Evolutionary conservation across 495 filamentous ascomycete genomes (phyloP).

Genomic region (Penicillium cosmopolitanum): DNA sequence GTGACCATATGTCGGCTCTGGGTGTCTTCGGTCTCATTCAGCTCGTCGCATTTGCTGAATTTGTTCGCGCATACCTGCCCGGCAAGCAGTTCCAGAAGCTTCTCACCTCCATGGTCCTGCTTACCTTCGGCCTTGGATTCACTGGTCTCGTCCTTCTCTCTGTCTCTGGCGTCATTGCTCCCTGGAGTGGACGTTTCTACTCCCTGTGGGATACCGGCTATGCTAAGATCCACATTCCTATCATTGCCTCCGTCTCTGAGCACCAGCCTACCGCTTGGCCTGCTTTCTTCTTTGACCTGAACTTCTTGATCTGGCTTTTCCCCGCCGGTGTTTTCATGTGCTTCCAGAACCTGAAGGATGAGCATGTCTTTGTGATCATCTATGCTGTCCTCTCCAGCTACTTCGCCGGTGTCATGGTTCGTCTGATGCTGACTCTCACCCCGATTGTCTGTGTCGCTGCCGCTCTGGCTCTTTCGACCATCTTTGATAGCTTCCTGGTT

Average conservation of each 20-base stretch:
- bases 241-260: slow-evolving; percentile 98
- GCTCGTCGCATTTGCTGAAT: slow-evolving; percentile 91
- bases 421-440: slow-evolving; percentile 96
- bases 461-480: slow-evolving; percentile 83
- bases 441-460: slow-evolving; percentile 96
- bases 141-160: slow-evolving; percentile 80
- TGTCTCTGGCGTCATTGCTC: slow-evolving; percentile 86
- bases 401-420: slow-evolving; percentile 99
- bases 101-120: slow-evolving; percentile 76
- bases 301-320: slow-evolving; percentile 98
- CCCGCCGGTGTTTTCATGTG: slow-evolving; percentile 98
- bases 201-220: slow-evolving; percentile 99
- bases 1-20: slow-evolving; percentile 97
- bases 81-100: slow-evolving; percentile 92
- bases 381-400: slow-evolving; percentile 95
- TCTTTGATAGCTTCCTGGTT: slow-evolving; percentile 84
- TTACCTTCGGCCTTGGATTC: slow-evolving; percentile 73
- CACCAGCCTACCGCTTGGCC: slow-evolving; percentile 99
- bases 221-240: slow-evolving; percentile 99
- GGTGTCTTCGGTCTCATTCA: slow-evolving; percentile 98
- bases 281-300: slow-evolving; percentile 98
- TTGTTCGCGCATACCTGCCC: slow-evolving; percentile 81
- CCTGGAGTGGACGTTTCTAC: slow-evolving; percentile 99
- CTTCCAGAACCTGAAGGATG: slow-evolving; percentile 89
- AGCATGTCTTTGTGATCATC: slow-evolving; percentile 98